Base-by-base conservation (phyloP, 2,329 filamentous ascomycete genomes). In the Scopulariopsis brevicaulis region DNA sequence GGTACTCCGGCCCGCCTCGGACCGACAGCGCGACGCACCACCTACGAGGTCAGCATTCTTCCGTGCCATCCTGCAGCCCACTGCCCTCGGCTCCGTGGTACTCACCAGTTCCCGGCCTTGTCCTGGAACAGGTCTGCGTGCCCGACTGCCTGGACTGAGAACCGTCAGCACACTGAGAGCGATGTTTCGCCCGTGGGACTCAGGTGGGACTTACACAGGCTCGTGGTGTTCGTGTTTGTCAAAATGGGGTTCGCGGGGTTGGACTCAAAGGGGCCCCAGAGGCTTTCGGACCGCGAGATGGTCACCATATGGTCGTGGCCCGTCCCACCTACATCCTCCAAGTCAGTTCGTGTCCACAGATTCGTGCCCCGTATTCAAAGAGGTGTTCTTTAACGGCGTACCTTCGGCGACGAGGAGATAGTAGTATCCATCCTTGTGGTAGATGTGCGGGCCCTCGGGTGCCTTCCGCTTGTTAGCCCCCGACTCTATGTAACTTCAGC, bases 391-490 rank as follows among this genome's bases (percentile, higher is more conserved):
- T 51, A 55, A 76, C 77, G 60, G 6, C 53, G n/a, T 55, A 54
- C 77, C 77, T 61, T 80, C 75, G 0, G 75, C 74, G 1, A 76
- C 76, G 54, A 78, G 67, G n/a, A 79, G 68, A 59, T 79, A 80
- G 59, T 76, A 79, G 43, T 69, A 77, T 1, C 66, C 69, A 22
- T 73, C 74, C 32, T 70, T 71, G 59, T 72, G 73, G 62, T 73
- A 74, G 11, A 77, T 66, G 55, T 78, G 74, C 2, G 76, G 74
- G 1, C 75, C 76, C 59, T 78, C 76, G 0, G 77, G 63, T 65
- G 54, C 53, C 74, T 63, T 53, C 10, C 20, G 11, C 8, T n/a
- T n/a, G 46, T 50, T 50, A 50, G 46, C 10, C 7, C 34, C 20
- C n/a, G 46, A 4, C 22, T 50, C 8, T 48, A 2, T 18, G 46